These are phyloP conservation scores for Leishmania major DNA, from an alignment of 208 protist species.

Conservation along the genomic window DNA sequence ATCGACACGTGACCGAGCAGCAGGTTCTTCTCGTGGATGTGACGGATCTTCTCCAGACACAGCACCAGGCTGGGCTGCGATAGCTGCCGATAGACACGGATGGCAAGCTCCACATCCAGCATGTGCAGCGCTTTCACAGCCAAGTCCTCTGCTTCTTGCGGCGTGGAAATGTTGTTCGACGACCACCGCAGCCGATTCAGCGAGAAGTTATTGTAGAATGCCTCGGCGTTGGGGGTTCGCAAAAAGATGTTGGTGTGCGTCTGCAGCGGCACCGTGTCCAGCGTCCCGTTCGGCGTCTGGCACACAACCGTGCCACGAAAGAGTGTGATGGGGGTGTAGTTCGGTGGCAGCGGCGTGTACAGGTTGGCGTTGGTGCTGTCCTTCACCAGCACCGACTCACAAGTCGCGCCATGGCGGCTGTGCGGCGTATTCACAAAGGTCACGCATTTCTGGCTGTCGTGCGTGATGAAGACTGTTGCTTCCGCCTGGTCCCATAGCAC, in stretches of 20 bases:
- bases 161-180: conserved; percentile 86
- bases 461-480: conserved; percentile 86
- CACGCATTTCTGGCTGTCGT: conserved; percentile 71
- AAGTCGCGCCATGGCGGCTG: conserved; percentile 88
- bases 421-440: conserved; percentile 91
- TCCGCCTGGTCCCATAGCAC: conserved; percentile 94
- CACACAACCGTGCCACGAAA: conserved; percentile 83
- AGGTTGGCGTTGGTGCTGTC: conserved; percentile 66
- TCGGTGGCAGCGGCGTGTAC: conserved; percentile 65
- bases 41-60: conserved; percentile 89
- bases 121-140: conserved; percentile 91
- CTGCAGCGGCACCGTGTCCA: conserved; percentile 70
- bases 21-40: conserved; percentile 95
- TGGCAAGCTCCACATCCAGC: conserved; percentile 94
- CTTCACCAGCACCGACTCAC: conserved; percentile 73
- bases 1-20: conserved; percentile 96
- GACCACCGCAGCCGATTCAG: conserved; percentile 92
- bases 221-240: conserved; percentile 57
- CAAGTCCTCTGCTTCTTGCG: conserved; percentile 85
- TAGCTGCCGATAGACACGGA: conserved; percentile 93
- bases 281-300: conserved; percentile 70
- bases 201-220: conserved; percentile 92
- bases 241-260: conserved; percentile 72
- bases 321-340: conserved; percentile 77
- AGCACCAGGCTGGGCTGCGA: conserved; percentile 94